A percentile compares a stretch with the other conserved stretches of the same genome.
These are phyloP conservation scores for Neovahlkampfia damariscottae DNA, from an alignment of 78 protist species.

Conservation along the genomic window DNA sequence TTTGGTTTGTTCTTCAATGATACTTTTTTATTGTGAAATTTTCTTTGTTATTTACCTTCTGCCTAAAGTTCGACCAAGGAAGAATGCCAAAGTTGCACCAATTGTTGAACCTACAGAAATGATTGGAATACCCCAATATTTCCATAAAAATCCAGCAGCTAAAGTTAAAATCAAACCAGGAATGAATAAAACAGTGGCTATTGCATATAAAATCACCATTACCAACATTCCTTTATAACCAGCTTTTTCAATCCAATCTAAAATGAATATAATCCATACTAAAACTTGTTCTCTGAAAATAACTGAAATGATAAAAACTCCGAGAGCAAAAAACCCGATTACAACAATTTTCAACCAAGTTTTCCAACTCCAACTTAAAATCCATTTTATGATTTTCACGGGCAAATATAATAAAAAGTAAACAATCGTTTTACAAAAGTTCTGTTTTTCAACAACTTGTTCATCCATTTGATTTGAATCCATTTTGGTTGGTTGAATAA, in stretches of 20 bases:
- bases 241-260: neutral
- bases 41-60: neutral
- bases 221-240: neutral
- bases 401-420: too few relatives aligned
- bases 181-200: slow-evolving; percentile 4
- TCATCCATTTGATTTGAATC: too few relatives aligned
- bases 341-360: neutral
- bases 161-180: slow-evolving; percentile 9
- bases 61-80: neutral
- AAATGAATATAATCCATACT: neutral
- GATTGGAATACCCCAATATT: neutral
- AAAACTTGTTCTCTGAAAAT: neutral
- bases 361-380: neutral
- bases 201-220: neutral
- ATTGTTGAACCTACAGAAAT: neutral
- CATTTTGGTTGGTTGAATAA: too few relatives aligned
- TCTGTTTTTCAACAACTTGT: too few relatives aligned
- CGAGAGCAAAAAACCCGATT: neutral
- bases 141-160: neutral
- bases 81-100: slow-evolving; percentile 10
- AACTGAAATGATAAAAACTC: neutral
- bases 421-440: too few relatives aligned
- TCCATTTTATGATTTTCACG: too few relatives aligned
- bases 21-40: too few relatives aligned
- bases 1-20: too few relatives aligned